phyloP scores from a whole-genome alignment of 768 basidiomycete genomes.

The Cubamyces sp. region DNA sequence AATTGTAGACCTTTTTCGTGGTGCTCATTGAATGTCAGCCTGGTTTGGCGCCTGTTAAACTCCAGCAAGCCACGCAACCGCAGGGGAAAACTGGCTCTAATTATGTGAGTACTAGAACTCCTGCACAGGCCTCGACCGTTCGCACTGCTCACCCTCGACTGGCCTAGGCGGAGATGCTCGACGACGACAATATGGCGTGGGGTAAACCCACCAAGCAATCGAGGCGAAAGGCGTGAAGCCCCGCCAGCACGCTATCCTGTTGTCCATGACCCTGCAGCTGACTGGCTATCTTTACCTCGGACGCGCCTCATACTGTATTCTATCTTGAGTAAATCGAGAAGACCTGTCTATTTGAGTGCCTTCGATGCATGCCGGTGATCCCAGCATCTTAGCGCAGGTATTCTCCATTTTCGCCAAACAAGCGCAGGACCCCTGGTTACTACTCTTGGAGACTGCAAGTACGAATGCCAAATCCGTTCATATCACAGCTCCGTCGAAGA shows the following conservation, averaged over 20 bases:
- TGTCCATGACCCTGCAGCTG: not conserved
- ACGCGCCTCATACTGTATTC: no score
- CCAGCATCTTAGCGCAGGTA: no score
- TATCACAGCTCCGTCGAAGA: no score
- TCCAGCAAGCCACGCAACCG: not conserved
- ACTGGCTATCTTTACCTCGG: not conserved
- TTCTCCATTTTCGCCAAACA: no score
- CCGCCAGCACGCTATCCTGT: not conserved
- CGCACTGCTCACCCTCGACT: not conserved
- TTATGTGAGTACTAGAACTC: conserved; percentile 9
- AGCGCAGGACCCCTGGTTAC: no score
- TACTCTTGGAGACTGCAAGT: no score
- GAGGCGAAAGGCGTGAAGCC: conserved; percentile 3
- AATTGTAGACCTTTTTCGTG: not conserved
- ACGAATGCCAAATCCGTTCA: no score
- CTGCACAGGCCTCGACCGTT: not conserved
- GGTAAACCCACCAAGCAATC: conserved; percentile 29
- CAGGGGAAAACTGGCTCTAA: not conserved
- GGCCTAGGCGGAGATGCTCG: conserved; percentile 36
- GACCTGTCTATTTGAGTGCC: no score
- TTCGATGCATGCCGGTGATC: no score
- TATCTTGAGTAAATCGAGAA: no score
- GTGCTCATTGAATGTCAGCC: not conserved
- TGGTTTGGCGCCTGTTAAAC: conserved; percentile 1
- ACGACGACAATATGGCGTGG: conserved; percentile 39